A percentile compares a stretch with the other conserved stretches of the same genome.
Evolutionary conservation across 768 basidiomycete genomes (phyloP).

Genomic region (Termitomyces eurrhizus): DNA sequence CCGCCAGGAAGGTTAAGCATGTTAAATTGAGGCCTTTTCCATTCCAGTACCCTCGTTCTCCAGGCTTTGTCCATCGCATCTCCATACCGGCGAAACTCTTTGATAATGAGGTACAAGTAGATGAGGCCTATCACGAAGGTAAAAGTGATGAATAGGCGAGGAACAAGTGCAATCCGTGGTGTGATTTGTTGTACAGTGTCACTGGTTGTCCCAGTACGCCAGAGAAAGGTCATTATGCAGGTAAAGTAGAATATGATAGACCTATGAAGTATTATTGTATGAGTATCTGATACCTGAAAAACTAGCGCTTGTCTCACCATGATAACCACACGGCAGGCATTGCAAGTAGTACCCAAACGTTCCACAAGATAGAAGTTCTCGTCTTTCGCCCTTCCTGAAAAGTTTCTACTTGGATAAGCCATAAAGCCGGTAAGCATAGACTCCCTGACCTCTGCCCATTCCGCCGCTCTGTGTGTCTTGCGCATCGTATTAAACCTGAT

Average conservation of each 20-base stretch:
- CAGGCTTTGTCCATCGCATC: background rate
- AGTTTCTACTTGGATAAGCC: background rate
- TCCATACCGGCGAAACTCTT: background rate
- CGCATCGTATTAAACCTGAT: conserved; percentile 59
- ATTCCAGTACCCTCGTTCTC: background rate
- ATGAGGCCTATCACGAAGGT: background rate
- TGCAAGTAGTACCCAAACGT: conserved; percentile 60
- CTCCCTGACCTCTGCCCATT: conserved; percentile 53
- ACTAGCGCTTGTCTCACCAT: conserved; percentile 37
- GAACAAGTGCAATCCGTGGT: conserved; percentile 38
- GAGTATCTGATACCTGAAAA: background rate
- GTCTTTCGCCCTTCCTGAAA: conserved; percentile 50
- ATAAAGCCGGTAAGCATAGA: background rate
- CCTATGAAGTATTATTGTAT: conserved; percentile 31
- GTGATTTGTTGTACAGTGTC: conserved; percentile 31
- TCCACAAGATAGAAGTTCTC: conserved; percentile 35
- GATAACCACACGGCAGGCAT: conserved; percentile 69
- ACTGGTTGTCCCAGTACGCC: conserved; percentile 57
- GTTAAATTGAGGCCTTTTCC: background rate
- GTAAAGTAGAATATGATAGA: conserved; percentile 64
- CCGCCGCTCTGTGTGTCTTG: conserved; percentile 54
- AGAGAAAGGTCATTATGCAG: conserved; percentile 64
- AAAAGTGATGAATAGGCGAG: conserved; percentile 52
- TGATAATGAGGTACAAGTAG: background rate
- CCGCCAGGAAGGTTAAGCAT: background rate